These are phyloP conservation scores for Yamadazyma epiphylla DNA, from an alignment of 1,139 yeast genomes.

Conservation along the genomic window DNA sequence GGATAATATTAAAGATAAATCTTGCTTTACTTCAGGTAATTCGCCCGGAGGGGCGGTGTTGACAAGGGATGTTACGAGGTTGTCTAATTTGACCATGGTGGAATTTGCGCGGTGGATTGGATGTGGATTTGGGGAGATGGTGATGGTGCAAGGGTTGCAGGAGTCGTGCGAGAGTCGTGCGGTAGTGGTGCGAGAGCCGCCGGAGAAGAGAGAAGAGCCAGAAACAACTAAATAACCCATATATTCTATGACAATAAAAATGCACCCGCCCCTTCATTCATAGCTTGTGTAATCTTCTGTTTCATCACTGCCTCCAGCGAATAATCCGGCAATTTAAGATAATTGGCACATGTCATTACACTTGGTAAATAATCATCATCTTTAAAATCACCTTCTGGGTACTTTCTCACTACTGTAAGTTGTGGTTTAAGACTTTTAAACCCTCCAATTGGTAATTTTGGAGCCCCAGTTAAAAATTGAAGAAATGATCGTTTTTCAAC, in stretches of 20 bases:
- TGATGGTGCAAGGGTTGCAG: neutral
- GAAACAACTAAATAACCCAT: too few relatives aligned
- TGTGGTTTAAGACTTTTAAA: conserved; percentile 79
- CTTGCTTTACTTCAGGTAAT: conserved; percentile 26
- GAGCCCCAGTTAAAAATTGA: conserved; percentile 91
- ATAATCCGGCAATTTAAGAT: conserved; percentile 84
- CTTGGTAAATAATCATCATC: conserved; percentile 92
- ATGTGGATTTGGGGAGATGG: too few relatives aligned
- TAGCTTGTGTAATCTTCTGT: conserved; percentile 60
- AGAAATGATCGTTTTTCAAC: conserved; percentile 67
- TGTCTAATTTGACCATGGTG: conserved; percentile 4
- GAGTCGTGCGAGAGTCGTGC: too few relatives aligned
- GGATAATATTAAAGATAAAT: conserved; percentile 21
- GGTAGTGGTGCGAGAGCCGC: too few relatives aligned
- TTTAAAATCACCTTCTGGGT: conserved; percentile 58
- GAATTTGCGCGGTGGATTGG: too few relatives aligned
- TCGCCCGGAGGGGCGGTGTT: conserved; percentile 42
- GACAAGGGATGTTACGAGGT: conserved; percentile 32
- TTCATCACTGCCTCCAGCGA: conserved; percentile 58
- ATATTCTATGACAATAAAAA: conserved; percentile 61
- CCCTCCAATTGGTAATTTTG: conserved; percentile 91
- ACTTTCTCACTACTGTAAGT: conserved; percentile 83
- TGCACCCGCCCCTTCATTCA: conserved; percentile 86
- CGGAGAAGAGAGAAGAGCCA: too few relatives aligned
- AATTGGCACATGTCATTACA: conserved; percentile 98